Evolutionary conservation across 2,329 filamentous ascomycete species (phyloP), one percentile per base, ranked within the genome.

Genomic region (Penicillium sp.): DNA sequence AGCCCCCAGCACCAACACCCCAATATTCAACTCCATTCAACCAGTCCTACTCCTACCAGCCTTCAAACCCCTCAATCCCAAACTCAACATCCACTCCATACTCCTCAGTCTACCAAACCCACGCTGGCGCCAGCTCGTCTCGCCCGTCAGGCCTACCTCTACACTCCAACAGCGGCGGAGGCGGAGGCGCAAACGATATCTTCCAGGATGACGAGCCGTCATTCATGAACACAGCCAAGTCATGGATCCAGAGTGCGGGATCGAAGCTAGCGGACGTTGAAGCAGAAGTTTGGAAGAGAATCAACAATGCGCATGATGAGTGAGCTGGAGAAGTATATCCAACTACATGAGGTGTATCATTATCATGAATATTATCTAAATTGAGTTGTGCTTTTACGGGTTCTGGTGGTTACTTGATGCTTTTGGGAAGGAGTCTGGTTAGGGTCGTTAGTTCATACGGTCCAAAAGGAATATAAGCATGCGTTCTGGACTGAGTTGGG

Each of bases 261-360:
- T 60, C 55, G 40, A 71, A 71, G 46, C 52, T 73, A 45, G 69
- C 64, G 7, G 67, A 75, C 60, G 67, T 70, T 36, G 73, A 76
- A 59, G 68, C 69, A 44, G 69, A 69, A 60, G 69, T 73, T 37
- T 77, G 74, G 74, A 73, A 62, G 63, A 64, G 65, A 50, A 69
- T 76, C 42, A 73, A 74, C 60, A 59, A 64, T 49, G 62, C 57
- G 13, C 65, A 67, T 61, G 60, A 61, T 48, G 50, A 54, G 47
- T 34, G 43, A 49, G 50, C 46, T 22, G 45, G 10, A 11, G 3
- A 22, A 16, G 22, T 31, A 26, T 26, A 26, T 26, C 7, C 9
- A 9, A 16, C 37, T 41, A 29, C 29, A 11, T 31, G 22, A 2
- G n/a, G 41, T 31, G 10, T 3, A 16, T 42, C 32, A 5, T 23